These are phyloP conservation scores for Albugo laibachii DNA, from an alignment of 352 stramenopile genomes.

Conservation along the genomic window DNA sequence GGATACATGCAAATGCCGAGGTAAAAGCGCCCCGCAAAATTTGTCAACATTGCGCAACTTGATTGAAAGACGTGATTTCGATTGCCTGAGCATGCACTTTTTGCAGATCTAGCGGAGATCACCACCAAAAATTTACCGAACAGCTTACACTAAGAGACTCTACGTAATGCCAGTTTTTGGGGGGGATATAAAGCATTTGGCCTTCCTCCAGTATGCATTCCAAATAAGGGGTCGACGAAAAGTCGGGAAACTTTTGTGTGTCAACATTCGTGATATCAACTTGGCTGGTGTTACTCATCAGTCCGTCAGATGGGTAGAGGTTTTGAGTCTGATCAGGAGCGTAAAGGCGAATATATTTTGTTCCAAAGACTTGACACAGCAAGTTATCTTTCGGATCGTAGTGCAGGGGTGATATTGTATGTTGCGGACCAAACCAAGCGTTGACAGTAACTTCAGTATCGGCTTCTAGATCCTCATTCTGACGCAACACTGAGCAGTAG, in stretches of 20 bases:
- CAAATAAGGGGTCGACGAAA: conserved; percentile 26
- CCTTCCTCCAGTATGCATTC: conserved; percentile 48
- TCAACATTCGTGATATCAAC: conserved; percentile 38
- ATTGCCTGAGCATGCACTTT: conserved; percentile 16
- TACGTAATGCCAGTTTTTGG: conserved; percentile 78
- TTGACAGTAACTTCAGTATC: conserved; percentile 55
- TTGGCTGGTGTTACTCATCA: conserved; percentile 74
- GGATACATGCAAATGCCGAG: conserved; percentile 68
- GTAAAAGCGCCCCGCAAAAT: conserved; percentile 54
- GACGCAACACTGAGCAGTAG: conserved; percentile 61
- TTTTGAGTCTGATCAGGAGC: conserved; percentile 34
- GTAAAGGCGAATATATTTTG: conserved; percentile 73
- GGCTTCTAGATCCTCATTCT: conserved; percentile 22
- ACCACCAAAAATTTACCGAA: conserved; percentile 74
- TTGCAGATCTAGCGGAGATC: background rate
- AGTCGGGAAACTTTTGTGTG: conserved; percentile 26
- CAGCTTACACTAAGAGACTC: conserved; percentile 58
- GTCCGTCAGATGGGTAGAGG: conserved; percentile 64
- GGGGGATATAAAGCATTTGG: conserved; percentile 79
- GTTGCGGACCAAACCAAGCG: conserved; percentile 66
- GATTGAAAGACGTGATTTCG: conserved; percentile 66
- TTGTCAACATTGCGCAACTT: conserved; percentile 46
- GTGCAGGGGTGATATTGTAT: conserved; percentile 73
- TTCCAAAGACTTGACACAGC: conserved; percentile 67
- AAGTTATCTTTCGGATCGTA: conserved; percentile 83